Conservation (phyloP, 2,329 filamentous ascomycete genomes). For the Chalaropsis thielavioides region DNA sequence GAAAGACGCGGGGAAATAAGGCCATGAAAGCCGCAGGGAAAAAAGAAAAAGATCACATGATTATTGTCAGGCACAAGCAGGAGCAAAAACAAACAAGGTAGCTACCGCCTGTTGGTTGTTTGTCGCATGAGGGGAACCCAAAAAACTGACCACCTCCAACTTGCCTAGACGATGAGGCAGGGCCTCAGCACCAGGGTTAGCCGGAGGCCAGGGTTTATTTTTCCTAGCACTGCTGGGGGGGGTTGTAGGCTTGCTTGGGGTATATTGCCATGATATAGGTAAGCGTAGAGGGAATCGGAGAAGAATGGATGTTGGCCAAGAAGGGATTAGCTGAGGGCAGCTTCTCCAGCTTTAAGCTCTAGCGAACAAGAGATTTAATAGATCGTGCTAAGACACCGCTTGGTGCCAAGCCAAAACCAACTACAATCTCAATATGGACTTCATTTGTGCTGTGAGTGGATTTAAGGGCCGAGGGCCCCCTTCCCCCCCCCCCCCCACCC, state of each 20-base stretch:
- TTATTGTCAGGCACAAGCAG: conserved; percentile 4
- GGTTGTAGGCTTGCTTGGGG: not conserved
- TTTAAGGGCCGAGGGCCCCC: not conserved
- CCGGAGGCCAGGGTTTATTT: not conserved
- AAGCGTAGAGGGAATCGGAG: not conserved
- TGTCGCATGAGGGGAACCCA: conserved; percentile 11
- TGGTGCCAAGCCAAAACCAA: not conserved
- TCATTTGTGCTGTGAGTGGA: not conserved
- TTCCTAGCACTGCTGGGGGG: not conserved
- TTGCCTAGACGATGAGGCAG: not conserved
- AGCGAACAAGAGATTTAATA: not conserved
- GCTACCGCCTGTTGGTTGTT: not conserved
- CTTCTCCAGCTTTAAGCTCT: not conserved
- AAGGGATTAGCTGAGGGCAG: not conserved
- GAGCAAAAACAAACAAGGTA: conserved; percentile 6
- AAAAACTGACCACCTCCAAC: not conserved
- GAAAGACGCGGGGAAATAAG: conserved; percentile 3
- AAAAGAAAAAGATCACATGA: conserved; percentile 9
- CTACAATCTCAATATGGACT: not conserved
- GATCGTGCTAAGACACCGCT: not conserved
- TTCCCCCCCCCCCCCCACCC: too few species aligned
- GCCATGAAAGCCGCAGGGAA: not conserved
- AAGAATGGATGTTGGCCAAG: not conserved
- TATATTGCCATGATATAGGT: not conserved
- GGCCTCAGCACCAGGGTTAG: not conserved